phyloP scores from a whole-genome alignment of 768 basidiomycete genomes.

The Lactarius evosmus region DNA sequence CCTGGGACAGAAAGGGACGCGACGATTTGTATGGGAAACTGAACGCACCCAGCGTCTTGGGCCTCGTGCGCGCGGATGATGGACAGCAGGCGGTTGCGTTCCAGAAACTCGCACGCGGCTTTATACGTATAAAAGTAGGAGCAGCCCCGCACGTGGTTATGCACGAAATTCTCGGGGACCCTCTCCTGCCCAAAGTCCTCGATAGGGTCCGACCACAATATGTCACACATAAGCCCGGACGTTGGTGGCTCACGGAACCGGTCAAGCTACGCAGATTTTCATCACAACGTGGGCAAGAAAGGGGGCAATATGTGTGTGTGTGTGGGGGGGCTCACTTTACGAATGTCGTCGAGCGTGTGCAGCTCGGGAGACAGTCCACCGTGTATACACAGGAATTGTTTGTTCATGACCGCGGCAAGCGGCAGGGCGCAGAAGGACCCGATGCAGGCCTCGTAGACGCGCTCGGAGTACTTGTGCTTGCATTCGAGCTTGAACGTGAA shows the following conservation, averaged over 20 bases:
- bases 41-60: slow-evolving; percentile 81
- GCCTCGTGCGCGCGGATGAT: slow-evolving; percentile 99
- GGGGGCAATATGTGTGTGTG: neutral
- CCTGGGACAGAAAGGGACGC: too few species aligned
- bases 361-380: slow-evolving; percentile 95
- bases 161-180: slow-evolving; percentile 82
- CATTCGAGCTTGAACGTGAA: slow-evolving; percentile 99
- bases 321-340: slow-evolving; percentile 52
- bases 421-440: slow-evolving; percentile 94
- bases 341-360: slow-evolving; percentile 92
- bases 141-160: slow-evolving; percentile 96
- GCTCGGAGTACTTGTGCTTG: slow-evolving; percentile 98
- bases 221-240: slow-evolving; percentile 96
- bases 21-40: slow-evolving; percentile 33
- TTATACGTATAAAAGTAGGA: slow-evolving; percentile 96
- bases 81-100: slow-evolving; percentile 92
- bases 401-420: slow-evolving; percentile 97
- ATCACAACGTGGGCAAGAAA: slow-evolving; percentile 1
- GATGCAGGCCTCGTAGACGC: slow-evolving; percentile 96
- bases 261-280: slow-evolving; percentile 65
- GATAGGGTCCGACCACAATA: slow-evolving; percentile 96
- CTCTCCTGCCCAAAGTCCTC: slow-evolving; percentile 97
- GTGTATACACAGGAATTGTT: slow-evolving; percentile 98
- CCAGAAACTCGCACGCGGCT: slow-evolving; percentile 95
- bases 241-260: slow-evolving; percentile 98